Conservation (phyloP, 257 asterid species). For the Solanum bulbocastanum region DNA sequence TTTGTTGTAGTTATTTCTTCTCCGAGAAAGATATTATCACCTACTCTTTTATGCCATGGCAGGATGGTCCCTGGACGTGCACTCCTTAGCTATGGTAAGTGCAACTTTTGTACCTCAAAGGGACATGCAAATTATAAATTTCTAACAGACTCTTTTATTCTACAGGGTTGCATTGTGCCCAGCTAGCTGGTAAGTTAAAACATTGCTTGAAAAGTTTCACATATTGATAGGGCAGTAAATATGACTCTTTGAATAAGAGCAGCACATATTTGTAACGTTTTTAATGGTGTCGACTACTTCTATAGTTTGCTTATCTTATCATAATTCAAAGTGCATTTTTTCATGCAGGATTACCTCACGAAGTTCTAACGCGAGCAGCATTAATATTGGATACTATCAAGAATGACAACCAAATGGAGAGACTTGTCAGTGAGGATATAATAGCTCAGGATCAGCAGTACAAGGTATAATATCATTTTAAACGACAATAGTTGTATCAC, state of each 20-base stretch:
- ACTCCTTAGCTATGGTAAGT: conserved; percentile 85
- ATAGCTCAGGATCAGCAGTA: conserved; percentile 60
- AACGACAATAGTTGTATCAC: background rate
- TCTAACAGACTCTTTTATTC: conserved; percentile 12
- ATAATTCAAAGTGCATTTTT: conserved; percentile 1
- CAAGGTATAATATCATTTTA: conserved; percentile 33
- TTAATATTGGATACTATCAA: conserved; percentile 37
- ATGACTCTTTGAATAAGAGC: background rate
- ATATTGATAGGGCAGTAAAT: background rate
- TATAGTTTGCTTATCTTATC: background rate
- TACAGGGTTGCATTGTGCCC: conserved; percentile 94
- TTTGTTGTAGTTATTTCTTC: background rate
- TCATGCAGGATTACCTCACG: conserved; percentile 56
- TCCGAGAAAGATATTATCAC: background rate
- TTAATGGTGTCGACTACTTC: background rate
- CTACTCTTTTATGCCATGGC: conserved; percentile 8
- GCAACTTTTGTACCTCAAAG: background rate
- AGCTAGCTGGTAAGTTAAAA: conserved; percentile 64
- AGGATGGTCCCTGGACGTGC: conserved; percentile 89
- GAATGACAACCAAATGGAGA: conserved; percentile 39
- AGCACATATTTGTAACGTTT: background rate
- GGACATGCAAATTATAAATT: background rate
- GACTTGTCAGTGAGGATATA: conserved; percentile 43
- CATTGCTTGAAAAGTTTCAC: background rate
- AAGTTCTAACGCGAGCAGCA: conserved; percentile 71